Evolutionary conservation across 768 basidiomycete genomes (phyloP), one percentile per base, ranked within the genome.

Genomic region (Dendrothele bispora): DNA sequence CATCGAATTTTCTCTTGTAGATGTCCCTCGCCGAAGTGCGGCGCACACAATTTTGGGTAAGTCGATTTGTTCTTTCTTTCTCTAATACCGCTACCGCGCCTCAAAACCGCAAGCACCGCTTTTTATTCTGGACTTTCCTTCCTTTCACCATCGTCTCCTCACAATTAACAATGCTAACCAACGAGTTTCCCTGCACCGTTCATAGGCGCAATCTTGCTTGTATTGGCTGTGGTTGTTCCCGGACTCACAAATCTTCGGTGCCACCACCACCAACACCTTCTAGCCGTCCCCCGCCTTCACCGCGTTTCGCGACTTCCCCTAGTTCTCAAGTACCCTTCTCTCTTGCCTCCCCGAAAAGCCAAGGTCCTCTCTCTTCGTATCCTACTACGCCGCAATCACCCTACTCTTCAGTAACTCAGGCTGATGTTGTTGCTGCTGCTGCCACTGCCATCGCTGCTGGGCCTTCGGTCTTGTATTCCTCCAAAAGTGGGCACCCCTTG

Each of bases 21-120:
- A 71, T 91, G 88, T 61, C 70, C 69, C 47, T 77, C 79, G 47
- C 72, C 79, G 55, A 80, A 75, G 39, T 91, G 89, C 63, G 84
- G 80, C 57, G 88, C 86, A 12, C 87, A 90, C 64, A 91, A 91
- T 69, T 91, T 91, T 73, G 85, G 85, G 88, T 89, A 64, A 73
- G 85, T 79, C 11, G 21, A 48, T 27, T 41, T 55, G 38, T 39
- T 42, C 36, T 47, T 43, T 56, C 30, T 55, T 43, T 39, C 28
- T 55, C 49, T 24, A 37, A 32, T 52, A n/a, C n/a, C n/a, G n/a
- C 14, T 28, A 14, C 36, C 39, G 17, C 26, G 49, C 21, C 39
- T 44, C 22, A 48, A 36, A 37, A 37, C 50, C 40, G 30, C 37
- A 25, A 18, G 7, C 24, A 17, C 39, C 44, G 49, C 52, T 50